Percentiles rank a stretch among this genome's conserved stretches.
Evolutionary conservation across 768 basidiomycete species (phyloP).

Genomic region (Termitomyces sp.): DNA sequence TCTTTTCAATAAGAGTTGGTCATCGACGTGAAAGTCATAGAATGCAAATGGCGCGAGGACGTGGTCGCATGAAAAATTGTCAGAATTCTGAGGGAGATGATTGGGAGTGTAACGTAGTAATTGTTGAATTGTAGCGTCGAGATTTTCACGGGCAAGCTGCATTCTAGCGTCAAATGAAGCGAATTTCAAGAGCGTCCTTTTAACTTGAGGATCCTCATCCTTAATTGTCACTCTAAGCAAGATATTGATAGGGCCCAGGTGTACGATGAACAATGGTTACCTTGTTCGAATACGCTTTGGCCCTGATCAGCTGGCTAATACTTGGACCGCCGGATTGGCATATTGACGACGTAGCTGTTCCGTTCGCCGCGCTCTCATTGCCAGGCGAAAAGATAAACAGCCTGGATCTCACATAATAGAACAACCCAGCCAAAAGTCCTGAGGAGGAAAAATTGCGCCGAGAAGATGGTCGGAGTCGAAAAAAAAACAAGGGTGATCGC

Average conservation of each 20-base stretch:
- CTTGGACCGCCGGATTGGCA: background rate
- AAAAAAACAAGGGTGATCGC: too few species aligned
- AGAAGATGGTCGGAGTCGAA: too few species aligned
- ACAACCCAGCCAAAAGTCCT: background rate
- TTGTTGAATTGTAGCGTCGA: constrained; percentile 1
- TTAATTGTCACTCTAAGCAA: background rate
- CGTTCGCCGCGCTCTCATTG: too few species aligned
- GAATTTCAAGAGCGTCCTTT: background rate
- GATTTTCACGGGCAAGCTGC: constrained; percentile 8
- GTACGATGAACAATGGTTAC: background rate
- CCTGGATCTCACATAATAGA: background rate
- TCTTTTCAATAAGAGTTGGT: constrained; percentile 2
- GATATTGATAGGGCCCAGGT: background rate
- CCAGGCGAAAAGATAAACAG: background rate
- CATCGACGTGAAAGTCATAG: constrained; percentile 9
- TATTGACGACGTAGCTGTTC: background rate
- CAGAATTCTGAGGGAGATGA: background rate
- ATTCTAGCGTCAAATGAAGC: background rate
- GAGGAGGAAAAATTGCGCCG: background rate
- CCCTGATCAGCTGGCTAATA: background rate
- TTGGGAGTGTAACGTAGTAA: background rate
- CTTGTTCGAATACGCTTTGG: background rate
- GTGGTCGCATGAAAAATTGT: background rate
- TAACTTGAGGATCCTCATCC: background rate
- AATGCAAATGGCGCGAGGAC: background rate